Evolutionary conservation across 2,329 filamentous ascomycete species (phyloP).

Genomic region (Trichoderma simmonsii): DNA sequence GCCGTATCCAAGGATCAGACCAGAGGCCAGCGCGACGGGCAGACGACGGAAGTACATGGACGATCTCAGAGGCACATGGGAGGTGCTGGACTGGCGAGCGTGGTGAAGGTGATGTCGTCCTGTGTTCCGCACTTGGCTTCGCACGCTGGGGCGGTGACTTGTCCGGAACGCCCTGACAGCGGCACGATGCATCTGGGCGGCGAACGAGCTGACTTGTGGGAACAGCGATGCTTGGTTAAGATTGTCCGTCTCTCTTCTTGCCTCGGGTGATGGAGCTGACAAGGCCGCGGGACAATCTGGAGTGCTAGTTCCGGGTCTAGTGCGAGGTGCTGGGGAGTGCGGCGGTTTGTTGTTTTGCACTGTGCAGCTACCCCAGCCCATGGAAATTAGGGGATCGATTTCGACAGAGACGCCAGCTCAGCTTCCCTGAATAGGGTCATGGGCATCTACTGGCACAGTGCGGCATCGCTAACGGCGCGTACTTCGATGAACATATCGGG

Average conservation of each 20-base stretch:
- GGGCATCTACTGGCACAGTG: neutral
- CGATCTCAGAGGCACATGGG: constrained; percentile 54
- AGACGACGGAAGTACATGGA: constrained; percentile 75
- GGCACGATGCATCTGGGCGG: constrained; percentile 68
- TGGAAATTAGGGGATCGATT: neutral
- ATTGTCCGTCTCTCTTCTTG: constrained; percentile 5
- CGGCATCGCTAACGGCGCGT: neutral
- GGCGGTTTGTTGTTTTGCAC: neutral
- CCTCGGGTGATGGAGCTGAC: constrained; percentile 15
- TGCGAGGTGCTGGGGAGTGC: neutral
- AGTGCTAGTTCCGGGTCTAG: neutral
- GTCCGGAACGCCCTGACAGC: constrained; percentile 66
- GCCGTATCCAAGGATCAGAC: constrained; percentile 67
- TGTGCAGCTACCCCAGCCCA: neutral
- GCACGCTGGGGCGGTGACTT: constrained; percentile 62
- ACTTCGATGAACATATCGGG: neutral
- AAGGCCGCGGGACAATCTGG: constrained; percentile 16
- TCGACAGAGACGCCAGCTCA: neutral
- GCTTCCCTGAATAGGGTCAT: neutral
- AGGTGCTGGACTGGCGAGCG: constrained; percentile 37
- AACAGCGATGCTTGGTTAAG: neutral
- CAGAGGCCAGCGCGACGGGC: constrained; percentile 64
- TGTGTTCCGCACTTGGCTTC: constrained; percentile 43
- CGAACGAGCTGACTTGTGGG: constrained; percentile 14
- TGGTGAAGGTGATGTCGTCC: constrained; percentile 32